A percentile compares a stretch with the other conserved stretches of the same genome.
Conservation (phyloP, 192 early-diverging fungal genomes). For the Gamsiella multidivaricata region DNA sequence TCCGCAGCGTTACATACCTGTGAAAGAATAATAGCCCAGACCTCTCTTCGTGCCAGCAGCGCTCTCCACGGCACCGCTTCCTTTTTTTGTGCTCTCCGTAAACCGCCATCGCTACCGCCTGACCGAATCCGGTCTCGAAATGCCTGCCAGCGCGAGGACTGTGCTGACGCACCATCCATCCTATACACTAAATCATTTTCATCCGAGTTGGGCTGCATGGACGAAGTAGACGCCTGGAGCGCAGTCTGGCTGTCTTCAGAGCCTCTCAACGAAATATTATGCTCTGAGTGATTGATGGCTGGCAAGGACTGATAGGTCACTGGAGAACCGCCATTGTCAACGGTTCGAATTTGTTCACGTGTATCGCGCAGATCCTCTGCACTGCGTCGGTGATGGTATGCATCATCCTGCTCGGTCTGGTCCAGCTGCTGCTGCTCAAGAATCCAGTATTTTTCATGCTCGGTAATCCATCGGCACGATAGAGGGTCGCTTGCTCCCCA, state of each 20-base stretch:
- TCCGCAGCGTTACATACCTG: too few relatives aligned
- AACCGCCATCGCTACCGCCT: background rate
- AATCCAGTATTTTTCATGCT: constrained; percentile 38
- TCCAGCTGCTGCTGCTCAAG: constrained; percentile 24
- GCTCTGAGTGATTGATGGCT: background rate
- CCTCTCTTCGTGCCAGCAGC: constrained; percentile 23
- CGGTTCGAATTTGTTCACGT: constrained; percentile 5
- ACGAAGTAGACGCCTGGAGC: background rate
- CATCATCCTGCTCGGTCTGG: background rate
- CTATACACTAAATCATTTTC: constrained; percentile 5
- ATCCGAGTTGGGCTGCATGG: background rate
- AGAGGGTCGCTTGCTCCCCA: constrained; percentile 44
- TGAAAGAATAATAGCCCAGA: constrained; percentile 49
- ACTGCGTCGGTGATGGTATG: background rate
- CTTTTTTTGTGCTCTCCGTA: background rate
- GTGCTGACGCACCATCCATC: background rate
- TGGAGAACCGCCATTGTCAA: background rate
- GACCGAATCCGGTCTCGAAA: constrained; percentile 24
- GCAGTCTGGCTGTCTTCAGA: constrained; percentile 9
- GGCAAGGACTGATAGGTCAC: constrained; percentile 6
- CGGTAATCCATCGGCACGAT: constrained; percentile 26
- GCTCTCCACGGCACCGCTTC: constrained; percentile 26
- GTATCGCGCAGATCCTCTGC: too few relatives aligned
- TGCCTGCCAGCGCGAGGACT: constrained; percentile 7
- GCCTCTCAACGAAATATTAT: background rate